These are phyloP conservation scores for Trypanosoma avium DNA, from an alignment of 208 protist genomes.

Conservation along the genomic window DNA sequence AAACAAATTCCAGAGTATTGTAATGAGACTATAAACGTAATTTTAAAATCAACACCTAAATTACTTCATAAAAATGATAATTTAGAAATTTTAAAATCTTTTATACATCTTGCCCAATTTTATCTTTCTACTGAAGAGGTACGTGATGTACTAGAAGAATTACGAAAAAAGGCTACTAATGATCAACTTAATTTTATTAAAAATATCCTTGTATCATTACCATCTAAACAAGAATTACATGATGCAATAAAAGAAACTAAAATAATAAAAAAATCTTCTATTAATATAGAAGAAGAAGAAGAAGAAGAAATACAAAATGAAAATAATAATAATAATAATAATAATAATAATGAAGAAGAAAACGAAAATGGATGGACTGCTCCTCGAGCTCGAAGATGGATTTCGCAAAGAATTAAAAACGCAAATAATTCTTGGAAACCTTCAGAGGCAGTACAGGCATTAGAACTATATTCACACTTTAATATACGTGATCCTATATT, in stretches of 20 bases:
- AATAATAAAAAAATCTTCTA: no score
- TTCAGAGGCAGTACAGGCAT: conserved; percentile 14
- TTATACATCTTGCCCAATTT: not conserved
- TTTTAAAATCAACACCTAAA: not conserved
- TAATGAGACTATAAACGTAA: conserved; percentile 10
- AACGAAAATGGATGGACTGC: conserved; percentile 1
- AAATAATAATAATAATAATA: no score
- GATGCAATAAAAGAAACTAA: not conserved
- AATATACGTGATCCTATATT: conserved; percentile 33
- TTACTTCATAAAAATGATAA: conserved; percentile 25
- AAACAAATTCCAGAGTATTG: conserved; percentile 7
- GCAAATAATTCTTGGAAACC: conserved; percentile 7
- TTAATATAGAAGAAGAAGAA: not conserved
- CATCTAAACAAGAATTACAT: not conserved
- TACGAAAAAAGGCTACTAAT: conserved; percentile 10
- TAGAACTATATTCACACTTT: conserved; percentile 30
- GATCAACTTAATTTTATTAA: conserved; percentile 13
- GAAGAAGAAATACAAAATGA: not conserved
- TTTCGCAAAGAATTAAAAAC: conserved; percentile 7
- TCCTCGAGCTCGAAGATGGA: conserved; percentile 9
- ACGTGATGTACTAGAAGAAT: not conserved
- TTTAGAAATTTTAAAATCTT: not conserved
- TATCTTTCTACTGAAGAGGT: conserved; percentile 10
- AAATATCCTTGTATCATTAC: no score
- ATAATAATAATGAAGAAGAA: conserved; percentile 4